Conservation (phyloP, 805 yeast species). For the Nakazawaea pomicola region DNA sequence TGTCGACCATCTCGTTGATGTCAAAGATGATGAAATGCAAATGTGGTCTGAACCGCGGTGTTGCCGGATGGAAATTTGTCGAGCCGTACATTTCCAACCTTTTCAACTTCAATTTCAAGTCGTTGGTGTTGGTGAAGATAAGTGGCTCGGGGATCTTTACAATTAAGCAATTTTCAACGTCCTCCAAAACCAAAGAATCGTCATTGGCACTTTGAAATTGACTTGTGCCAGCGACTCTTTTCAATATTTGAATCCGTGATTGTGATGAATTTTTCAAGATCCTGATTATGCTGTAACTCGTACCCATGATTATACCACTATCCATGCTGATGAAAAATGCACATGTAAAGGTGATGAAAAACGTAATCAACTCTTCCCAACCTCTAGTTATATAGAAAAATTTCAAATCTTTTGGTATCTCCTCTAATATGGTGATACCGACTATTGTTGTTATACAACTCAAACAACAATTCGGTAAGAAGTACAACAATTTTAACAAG, state of each 20-base stretch:
- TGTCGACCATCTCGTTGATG: conserved; percentile 72
- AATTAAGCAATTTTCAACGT: conserved; percentile 67
- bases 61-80: conserved; percentile 69
- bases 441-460: conserved; percentile 77
- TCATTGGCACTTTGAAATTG: conserved; percentile 63
- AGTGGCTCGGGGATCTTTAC: conserved; percentile 85
- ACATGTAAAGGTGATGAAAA: conserved; percentile 55
- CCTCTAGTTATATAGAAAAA: conserved; percentile 76
- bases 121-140: conserved; percentile 82
- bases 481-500: conserved; percentile 59
- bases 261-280: conserved; percentile 76
- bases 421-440: conserved; percentile 74
- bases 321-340: conserved; percentile 78
- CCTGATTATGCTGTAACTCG: conserved; percentile 70
- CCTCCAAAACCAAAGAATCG: conserved; percentile 23
- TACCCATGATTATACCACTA: conserved; percentile 86
- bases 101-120: conserved; percentile 58
- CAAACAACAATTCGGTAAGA: conserved; percentile 72
- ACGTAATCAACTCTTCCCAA: conserved; percentile 68
- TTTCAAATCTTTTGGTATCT: conserved; percentile 70
- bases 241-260: conserved; percentile 81
- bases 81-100: conserved; percentile 79
- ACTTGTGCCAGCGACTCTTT: conserved; percentile 49
- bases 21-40: conserved; percentile 66
- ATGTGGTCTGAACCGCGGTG: conserved; percentile 44